Base-by-base conservation (phyloP, 768 basidiomycete genomes). In the Baorangia bicolor region DNA sequence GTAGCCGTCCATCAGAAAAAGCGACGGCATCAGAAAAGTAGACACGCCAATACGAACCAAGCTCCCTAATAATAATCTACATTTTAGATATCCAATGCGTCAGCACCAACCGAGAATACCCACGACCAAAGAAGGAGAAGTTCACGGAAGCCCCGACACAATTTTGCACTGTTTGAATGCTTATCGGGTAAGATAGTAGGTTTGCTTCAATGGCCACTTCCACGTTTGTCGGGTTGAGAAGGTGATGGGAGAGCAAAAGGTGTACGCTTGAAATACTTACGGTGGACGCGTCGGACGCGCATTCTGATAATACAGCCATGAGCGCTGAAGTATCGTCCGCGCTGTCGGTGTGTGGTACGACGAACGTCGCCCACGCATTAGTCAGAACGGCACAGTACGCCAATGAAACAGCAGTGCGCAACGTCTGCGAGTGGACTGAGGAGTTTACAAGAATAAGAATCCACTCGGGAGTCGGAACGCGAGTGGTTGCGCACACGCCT, bases 191-290 rank as follows among this genome's bases (percentile, higher is more conserved):
- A 4, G 78, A 81, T n/a, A n/a, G n/a, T 57, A 85, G 48, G 52
- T 86, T 86, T 2, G 84, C 84, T 49, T 84, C 78, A 51, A 86
- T 74, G 30, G 68, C 68, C 21, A 87, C 73, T 55, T 84, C 82
- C 18, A 85, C 83, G 56, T 85, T 84, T 33, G 74, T 79, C 49
- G 86, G 64, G 0, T 61, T 64, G 0, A 83, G 81, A 86, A 86
- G 51, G 73, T 77, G 69, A 85, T 74, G 1, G 84, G 81, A 3
- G 81, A 82, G 63, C 79, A 83, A 7, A 85, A 78, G 60, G 86
- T 87, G 62, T 87, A 87, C 1, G 80, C 74, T 63, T 78, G 46
- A 67, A 87, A 87, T n/a, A n/a, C n/a, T n/a, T 5, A 86, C 55
- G 60, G 86, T 85, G 5, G 80, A 82, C 23, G 83, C 72, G 55